Base-by-base conservation (phyloP, 148 eudicot genomes). In the Rhododendron vialii region DNA sequence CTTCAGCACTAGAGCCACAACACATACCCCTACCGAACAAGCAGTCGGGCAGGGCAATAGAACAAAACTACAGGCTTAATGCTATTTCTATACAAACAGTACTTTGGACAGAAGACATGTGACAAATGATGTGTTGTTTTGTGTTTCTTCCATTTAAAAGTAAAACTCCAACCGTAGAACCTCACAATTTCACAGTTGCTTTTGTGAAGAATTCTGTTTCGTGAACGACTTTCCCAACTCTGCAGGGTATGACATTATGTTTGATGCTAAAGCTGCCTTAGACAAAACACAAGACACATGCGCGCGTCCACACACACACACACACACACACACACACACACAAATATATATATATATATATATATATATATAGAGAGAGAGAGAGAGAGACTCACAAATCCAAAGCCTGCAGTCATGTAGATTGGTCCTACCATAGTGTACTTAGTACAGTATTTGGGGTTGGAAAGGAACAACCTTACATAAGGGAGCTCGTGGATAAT, bases 401-500 rank as follows among this genome's bases (percentile, higher is more conserved):
- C 92, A 22, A 91, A 89, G 67, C 92, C 92, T 53, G 65, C 85
- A 38, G 88, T 84, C 75, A 82, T 87, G 65, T 87, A 84, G 14
- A 82, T 73, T 10, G 90, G 87, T 57, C 81, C 88, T 3, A 87
- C 87, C 87, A 85, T 81, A 13, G 84, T 87, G 80, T 91, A 91
- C 61, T 91, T 89, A 11, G 84, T 55, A 51, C 93, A 87, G 15
- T 89, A 76, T 69, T 87, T 88, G 15, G 76, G 71, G 12, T 63
- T 7, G 30, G 71, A 69, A n/a, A 88, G 79, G 57, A 88, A 88
- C 10, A 88, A 43, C 78, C 84, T 89, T 48, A 88, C 83, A 35
- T 88, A 91, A 0, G 91, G 93, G 8, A 88, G n/a, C 80, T 89
- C 93, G 78, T 91, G 88, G 45, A 88, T 55, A 76, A 83, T 81